phyloP scores from a whole-genome alignment of 805 yeast genomes.

The Wickerhamomyces xylosicus region DNA sequence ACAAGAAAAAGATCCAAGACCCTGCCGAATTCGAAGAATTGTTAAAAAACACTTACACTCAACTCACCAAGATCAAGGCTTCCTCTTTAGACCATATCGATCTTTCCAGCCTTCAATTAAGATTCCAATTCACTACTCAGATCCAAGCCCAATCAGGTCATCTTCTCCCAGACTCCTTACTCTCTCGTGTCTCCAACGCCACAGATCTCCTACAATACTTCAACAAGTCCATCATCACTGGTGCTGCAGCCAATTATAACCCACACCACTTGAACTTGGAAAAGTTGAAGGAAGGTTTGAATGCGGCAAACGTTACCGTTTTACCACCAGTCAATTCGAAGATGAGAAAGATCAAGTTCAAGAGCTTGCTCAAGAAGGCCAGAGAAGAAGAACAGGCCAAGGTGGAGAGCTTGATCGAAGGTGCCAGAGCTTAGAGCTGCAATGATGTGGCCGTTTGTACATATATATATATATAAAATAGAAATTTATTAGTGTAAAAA shows the following conservation, averaged over 20 bases:
- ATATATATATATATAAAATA: no score
- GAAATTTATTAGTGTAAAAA: no score
- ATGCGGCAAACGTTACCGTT: slow-evolving; percentile 16
- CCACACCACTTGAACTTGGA: slow-evolving; percentile 9
- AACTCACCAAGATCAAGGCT: slow-evolving; percentile 5
- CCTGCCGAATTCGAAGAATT: slow-evolving; percentile 19
- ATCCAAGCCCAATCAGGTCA: slow-evolving; percentile 28
- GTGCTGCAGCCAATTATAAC: slow-evolving; percentile 6
- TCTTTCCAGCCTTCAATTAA: slow-evolving; percentile 20
- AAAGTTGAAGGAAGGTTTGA: slow-evolving; percentile 9
- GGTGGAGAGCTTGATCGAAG: slow-evolving; percentile 14
- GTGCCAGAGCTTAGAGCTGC: slow-evolving; percentile 4
- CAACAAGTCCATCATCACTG: slow-evolving; percentile 19
- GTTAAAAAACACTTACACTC: slow-evolving; percentile 11
- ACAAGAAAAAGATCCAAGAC: slow-evolving; percentile 14
- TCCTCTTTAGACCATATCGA: slow-evolving; percentile 8
- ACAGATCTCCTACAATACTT: slow-evolving; percentile 19
- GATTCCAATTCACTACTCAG: slow-evolving; percentile 24
- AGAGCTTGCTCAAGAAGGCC: slow-evolving; percentile 15
- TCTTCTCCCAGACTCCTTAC: slow-evolving; percentile 25
- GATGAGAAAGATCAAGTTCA: slow-evolving; percentile 16
- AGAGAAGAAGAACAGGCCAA: slow-evolving; percentile 13
- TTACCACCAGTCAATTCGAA: slow-evolving; percentile 13
- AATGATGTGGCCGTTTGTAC: no score
- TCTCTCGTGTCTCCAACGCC: slow-evolving; percentile 23